Evolutionary conservation across 352 stramenopile species (phyloP).

Genomic region (Pythium coloratum): DNA sequence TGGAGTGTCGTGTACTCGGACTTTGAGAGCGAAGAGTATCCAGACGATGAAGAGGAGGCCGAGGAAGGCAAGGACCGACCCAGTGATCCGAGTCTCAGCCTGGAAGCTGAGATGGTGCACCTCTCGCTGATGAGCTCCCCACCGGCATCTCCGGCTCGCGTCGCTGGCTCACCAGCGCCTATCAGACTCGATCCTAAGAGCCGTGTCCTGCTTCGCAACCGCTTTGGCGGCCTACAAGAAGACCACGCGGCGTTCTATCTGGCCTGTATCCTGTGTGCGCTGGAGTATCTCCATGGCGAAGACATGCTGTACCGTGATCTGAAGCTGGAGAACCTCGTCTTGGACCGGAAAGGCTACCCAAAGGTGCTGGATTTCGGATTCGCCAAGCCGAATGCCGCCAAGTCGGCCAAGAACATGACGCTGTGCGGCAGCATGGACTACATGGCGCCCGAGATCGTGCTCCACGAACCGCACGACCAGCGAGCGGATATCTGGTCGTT

Average conservation of each 20-base stretch:
- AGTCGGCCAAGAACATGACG: conserved; percentile 58
- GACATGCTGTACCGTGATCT: conserved; percentile 86
- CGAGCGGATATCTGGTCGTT: conserved; percentile 81
- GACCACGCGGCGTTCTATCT: conserved; percentile 88
- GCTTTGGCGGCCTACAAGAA: conserved; percentile 49
- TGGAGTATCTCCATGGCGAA: conserved; percentile 74
- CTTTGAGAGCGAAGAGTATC: conserved; percentile 32
- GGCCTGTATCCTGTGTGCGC: conserved; percentile 79
- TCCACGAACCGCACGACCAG: conserved; percentile 59
- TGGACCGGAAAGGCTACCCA: conserved; percentile 88
- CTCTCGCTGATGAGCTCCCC: conserved; percentile 10
- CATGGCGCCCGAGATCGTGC: conserved; percentile 79
- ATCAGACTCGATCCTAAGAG: conserved; percentile 31
- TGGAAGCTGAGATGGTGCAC: neutral
- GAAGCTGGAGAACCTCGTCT: conserved; percentile 90
- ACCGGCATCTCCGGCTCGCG: conserved; percentile 14
- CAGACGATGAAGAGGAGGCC: conserved; percentile 25
- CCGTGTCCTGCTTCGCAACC: conserved; percentile 46
- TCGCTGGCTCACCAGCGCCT: conserved; percentile 12
- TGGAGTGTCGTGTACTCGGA: conserved; percentile 76
- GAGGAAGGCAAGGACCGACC: conserved; percentile 13
- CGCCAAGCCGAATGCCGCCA: conserved; percentile 57
- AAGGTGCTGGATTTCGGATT: conserved; percentile 85
- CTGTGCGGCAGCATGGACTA: conserved; percentile 83
- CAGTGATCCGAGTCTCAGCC: neutral